Evolutionary conservation across 2,329 filamentous ascomycete genomes (phyloP), one percentile per base, ranked within the genome.

Genomic region (Phoma sp.): DNA sequence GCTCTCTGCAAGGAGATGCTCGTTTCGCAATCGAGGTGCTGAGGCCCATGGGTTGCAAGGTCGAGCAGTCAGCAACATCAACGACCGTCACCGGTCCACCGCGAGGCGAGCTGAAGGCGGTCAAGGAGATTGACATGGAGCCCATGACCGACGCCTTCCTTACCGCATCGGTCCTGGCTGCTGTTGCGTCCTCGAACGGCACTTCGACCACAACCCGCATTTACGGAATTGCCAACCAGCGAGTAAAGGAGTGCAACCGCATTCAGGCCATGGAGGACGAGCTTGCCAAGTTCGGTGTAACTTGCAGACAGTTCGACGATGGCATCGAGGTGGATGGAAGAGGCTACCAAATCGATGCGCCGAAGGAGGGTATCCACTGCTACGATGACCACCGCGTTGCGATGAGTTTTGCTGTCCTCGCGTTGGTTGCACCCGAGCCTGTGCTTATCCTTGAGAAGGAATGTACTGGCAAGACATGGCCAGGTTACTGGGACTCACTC

Each of bases 121-220:
- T 99, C 11, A 79, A 87, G 15, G 89, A 93, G 54, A 87, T 99
- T 23, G 93, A 99, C 69, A 99, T 99, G 95, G 95, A 98, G 74
- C 90, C 93, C 1, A 99, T 99, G 95, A 99, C 95, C 0, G 95
- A 99, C 76, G 95, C 95, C 42, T 99, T 99, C 81, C 82, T 99
- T 46, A 97, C 93, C 4, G 95, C 95, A 15, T 96, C 92, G 1
- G 92, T 96, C 4, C 83, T 99, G 39, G 95, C 92, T 21, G 95
- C 95, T 29, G 91, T 96, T 36, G 92, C 93, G 9, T 86, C 84
- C 12, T 91, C 91, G 2, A 87, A 87, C 43, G 79, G 78, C 45
- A 73, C 76, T 7, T 83, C 81, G 30, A 78, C 78, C 38, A 88
- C 86, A 2, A 99, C 95, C 0, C 86, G 86, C 50, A 98, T 99